Base-by-base conservation (phyloP, 768 basidiomycete species). In the Coprinopsis marcescibilis region DNA sequence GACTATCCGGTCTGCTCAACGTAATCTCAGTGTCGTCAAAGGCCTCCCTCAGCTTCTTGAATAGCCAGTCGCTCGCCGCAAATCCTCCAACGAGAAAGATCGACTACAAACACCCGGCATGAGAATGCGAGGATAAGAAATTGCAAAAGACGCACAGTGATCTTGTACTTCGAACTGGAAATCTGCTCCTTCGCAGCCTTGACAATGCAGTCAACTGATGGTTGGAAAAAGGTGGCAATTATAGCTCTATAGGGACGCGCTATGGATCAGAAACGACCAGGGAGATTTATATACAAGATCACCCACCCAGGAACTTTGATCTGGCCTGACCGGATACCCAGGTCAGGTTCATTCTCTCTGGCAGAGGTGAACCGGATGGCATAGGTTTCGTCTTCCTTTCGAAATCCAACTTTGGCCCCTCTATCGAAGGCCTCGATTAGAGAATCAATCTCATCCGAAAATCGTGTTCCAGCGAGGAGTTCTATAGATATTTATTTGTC, bases 11-110 rank as follows among this genome's bases (percentile, higher is more conserved):
- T 12, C 71, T 62, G 48, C 62, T 66, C 6, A 78, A 52, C 24
- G 52, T 59, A 36, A 75, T 51, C 23, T 67, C 65, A 0, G 60
- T 51, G 3, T 57, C 48, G 1, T 57, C 59, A 7, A 79, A 56
- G 8, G 57, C 47, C 44, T 54, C 58, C 45, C 64, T 66, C 1
- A 79, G 60, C 43, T 64, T 56, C 0, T 60, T 50, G 49, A 65
- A 71, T n/a, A 79, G 57, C 65, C 71, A 78, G 35, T 75, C 69
- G 49, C 71, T 77, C 0, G 72, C 71, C 17, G 72, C 70, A 55
- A 78, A 79, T 0, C 76, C 77, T 8, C 77, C 77, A 10, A 77
- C 75, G 1, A 80, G 65, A 42, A 70, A 61, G 3, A 68, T 60
- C 14, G 58, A 57, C 70, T 70, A 35, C 25, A 3, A 12, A 24